Base-by-base conservation (phyloP, 1,139 yeast genomes). In the Kurtzmaniella quercitrusa region DNA sequence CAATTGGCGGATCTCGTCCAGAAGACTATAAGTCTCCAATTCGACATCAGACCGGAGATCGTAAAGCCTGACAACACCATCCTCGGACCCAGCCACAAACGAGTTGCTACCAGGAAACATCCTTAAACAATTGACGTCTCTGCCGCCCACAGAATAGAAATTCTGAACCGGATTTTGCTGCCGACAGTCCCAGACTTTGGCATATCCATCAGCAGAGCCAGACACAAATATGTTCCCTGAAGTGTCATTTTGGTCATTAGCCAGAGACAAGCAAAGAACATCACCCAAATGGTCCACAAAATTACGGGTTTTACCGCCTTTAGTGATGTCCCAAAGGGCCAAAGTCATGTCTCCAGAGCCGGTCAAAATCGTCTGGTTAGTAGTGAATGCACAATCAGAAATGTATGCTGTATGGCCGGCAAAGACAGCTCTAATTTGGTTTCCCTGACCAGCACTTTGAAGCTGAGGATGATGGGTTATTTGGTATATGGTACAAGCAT, bases 311-410 rank as follows among this genome's bases (percentile, higher is more conserved):
- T 76, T 71, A 23, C 67, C 67, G 1, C 87, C 83, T 49, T 77
- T 78, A 24, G 73, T 68, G 24, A 88, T 70, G 59, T 91, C 96
- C 97, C 97, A 91, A 46, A 82, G 61, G 2, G 79, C 74, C 54
- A 90, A 78, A 1, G 94, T 80, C 83, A 83, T 81, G 60, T 91
- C 97, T 3, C 96, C 96, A 41, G 93, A 82, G 1, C 84, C 77
- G 0, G 95, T 86, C 14, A 88, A 56, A 0, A 88, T 59, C n/a
- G 71, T 70, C 8, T 72, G 64, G 45, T 79, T 74, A 46, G 75
- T 72, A 40, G 56, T 56, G 54, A 88, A 91, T 41, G 79, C 82
- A 48, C 89, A 74, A 51, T 82, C 89, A 0, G 94, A 82, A 9
- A 91, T 79, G 57, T 90, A 90, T 34, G 95, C 94, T 12, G 82